Conservation (phyloP, 768 basidiomycete species). For the Lactarius evosmus region DNA sequence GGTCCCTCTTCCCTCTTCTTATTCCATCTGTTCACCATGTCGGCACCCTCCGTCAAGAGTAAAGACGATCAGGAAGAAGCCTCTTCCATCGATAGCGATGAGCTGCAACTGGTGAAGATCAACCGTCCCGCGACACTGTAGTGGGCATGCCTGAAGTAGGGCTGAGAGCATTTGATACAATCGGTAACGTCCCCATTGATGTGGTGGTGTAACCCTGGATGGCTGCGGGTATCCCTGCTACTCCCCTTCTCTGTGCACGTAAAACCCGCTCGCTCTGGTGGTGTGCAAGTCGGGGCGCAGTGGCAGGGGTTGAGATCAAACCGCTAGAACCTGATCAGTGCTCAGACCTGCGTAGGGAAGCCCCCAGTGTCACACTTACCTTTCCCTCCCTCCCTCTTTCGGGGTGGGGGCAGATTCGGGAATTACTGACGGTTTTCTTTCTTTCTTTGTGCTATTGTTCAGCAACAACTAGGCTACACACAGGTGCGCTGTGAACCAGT, state of each 20-base stretch:
- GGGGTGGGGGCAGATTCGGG: slow-evolving; percentile 38
- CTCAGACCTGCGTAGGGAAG: slow-evolving; percentile 99
- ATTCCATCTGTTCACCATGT: slow-evolving; percentile 12
- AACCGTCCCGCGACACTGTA: slow-evolving; percentile 30
- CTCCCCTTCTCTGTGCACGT: slow-evolving; percentile 27
- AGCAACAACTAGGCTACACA: slow-evolving; percentile 79
- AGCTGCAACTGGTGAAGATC: slow-evolving; percentile 55
- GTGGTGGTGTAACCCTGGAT: slow-evolving; percentile 58
- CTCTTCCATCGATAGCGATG: slow-evolving; percentile 42
- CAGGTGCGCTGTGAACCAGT: slow-evolving; percentile 46
- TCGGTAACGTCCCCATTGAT: slow-evolving; percentile 68
- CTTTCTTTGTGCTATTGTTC: slow-evolving; percentile 27
- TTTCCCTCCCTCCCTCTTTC: slow-evolving; percentile 40
- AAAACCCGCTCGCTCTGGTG: slow-evolving; percentile 30
- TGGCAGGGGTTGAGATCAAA: slow-evolving; percentile 88
- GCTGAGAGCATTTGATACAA: slow-evolving; percentile 39
- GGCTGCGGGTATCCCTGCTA: slow-evolving; percentile 87
- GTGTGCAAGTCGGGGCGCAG: slow-evolving; percentile 33
- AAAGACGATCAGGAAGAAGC: slow-evolving; percentile 31
- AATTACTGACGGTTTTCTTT: slow-evolving; percentile 51
- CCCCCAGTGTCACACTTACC: slow-evolving; percentile 63
- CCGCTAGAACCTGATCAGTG: slow-evolving; percentile 98
- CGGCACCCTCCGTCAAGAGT: slow-evolving; percentile 21
- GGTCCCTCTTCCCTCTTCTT: not conserved
- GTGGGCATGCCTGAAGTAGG: slow-evolving; percentile 34